Evolutionary conservation across 129 eudicot species (phyloP).

Genomic region (Arctium minus): DNA sequence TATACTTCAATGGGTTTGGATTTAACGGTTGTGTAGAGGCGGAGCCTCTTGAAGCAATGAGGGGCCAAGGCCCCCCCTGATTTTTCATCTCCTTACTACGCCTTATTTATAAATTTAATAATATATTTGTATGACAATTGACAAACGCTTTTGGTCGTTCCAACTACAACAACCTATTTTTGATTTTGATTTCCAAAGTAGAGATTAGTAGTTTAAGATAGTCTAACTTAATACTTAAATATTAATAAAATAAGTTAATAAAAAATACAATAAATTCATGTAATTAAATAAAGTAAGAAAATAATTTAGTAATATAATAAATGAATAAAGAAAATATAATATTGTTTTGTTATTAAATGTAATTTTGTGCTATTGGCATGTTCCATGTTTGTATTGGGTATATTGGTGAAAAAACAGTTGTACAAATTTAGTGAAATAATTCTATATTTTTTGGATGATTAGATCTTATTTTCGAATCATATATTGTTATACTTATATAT

Average conservation of each 20-base stretch:
- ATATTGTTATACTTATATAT: neutral
- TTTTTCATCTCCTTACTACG: too few relatives aligned
- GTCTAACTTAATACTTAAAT: neutral
- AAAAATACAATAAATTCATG: neutral
- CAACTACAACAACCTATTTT: neutral
- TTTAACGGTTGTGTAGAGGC: neutral
- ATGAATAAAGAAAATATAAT: too few relatives aligned
- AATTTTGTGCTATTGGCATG: neutral
- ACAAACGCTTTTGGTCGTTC: neutral
- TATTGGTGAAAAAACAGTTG: neutral
- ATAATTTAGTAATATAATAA: too few relatives aligned
- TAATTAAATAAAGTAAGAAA: too few relatives aligned
- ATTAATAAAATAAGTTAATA: neutral
- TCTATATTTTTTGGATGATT: neutral
- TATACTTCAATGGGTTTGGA: neutral
- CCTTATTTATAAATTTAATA: too few relatives aligned
- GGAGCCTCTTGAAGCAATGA: neutral
- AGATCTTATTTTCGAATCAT: neutral
- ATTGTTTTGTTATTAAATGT: neutral
- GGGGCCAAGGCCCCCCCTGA: too few relatives aligned
- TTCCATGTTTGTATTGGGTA: too few relatives aligned
- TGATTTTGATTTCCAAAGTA: neutral
- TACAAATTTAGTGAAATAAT: too few relatives aligned
- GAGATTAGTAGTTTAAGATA: neutral
- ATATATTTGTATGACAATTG: too few relatives aligned